phyloP scores from a whole-genome alignment of 495 filamentous ascomycete species.

The Aspergillus coremiiformis region DNA sequence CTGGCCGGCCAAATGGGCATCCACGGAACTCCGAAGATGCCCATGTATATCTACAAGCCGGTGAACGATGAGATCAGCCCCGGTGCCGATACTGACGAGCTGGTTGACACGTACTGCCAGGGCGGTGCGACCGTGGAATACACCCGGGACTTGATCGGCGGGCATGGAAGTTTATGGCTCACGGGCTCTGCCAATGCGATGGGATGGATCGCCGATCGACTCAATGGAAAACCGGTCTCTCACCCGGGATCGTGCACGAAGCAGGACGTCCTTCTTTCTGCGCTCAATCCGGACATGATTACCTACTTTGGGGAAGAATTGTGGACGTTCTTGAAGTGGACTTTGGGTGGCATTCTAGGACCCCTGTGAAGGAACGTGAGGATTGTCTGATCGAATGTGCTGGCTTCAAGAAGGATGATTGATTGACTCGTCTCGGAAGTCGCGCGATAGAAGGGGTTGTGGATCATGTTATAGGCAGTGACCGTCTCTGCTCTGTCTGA shows the following conservation, averaged over 20 bases:
- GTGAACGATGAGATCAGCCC: constrained; percentile 38
- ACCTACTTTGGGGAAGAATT: constrained; percentile 5
- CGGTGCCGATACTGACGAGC: constrained; percentile 35
- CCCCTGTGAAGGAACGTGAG: background rate
- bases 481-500: too few relatives aligned
- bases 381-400: too few relatives aligned
- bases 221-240: constrained; percentile 1
- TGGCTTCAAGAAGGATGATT: too few relatives aligned
- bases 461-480: too few relatives aligned
- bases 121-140: constrained; percentile 6
- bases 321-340: constrained; percentile 8
- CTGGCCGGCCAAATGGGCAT: constrained; percentile 17
- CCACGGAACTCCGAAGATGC: constrained; percentile 31
- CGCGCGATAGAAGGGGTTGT: too few relatives aligned
- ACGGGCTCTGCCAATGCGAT: constrained; percentile 1
- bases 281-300: constrained; percentile 4
- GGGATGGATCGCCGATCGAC: background rate
- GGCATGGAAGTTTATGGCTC: background rate
- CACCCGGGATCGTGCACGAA: constrained; percentile 6
- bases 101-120: constrained; percentile 34
- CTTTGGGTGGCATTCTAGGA: constrained; percentile 8
- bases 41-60: constrained; percentile 46
- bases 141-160: constrained; percentile 3
- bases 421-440: too few relatives aligned
- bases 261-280: constrained; percentile 9